Conservation (phyloP, 176 grass and related monocot species). For the Triticum urartu region DNA sequence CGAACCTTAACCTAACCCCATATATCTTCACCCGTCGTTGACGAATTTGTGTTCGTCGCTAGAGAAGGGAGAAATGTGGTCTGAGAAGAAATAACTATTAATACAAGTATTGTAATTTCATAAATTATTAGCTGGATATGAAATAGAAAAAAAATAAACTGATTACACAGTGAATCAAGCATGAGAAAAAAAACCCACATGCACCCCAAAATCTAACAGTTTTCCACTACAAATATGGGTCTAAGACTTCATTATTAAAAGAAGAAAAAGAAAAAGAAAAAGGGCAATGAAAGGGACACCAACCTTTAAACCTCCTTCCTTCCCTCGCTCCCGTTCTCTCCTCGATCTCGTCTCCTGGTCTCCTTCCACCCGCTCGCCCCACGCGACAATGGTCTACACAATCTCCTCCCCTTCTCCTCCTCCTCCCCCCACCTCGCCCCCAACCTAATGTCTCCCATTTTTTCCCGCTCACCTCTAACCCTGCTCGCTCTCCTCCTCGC, state of each 20-base stretch:
- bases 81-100: too few species aligned
- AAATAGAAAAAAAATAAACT: too few species aligned
- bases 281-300: background rate
- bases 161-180: too few species aligned
- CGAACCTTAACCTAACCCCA: too few species aligned
- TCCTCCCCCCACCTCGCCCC: conserved; percentile 19
- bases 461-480: conserved; percentile 3
- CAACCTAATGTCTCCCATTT: conserved; percentile 52
- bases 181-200: too few species aligned
- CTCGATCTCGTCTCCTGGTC: background rate
- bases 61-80: too few species aligned
- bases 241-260: background rate
- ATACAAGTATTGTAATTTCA: too few species aligned
- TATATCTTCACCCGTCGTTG: too few species aligned
- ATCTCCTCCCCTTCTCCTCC: conserved; percentile 22
- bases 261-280: background rate
- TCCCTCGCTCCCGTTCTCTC: background rate
- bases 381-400: conserved; percentile 51
- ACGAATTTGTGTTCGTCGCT: too few species aligned
- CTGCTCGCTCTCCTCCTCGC: conserved; percentile 19
- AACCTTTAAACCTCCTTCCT: conserved; percentile 50
- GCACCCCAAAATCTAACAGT: background rate
- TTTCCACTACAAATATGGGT: background rate
- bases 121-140: too few species aligned
- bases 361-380: conserved; percentile 19